phyloP scores from a whole-genome alignment of 768 basidiomycete species.

The Termitomyces sp. region DNA sequence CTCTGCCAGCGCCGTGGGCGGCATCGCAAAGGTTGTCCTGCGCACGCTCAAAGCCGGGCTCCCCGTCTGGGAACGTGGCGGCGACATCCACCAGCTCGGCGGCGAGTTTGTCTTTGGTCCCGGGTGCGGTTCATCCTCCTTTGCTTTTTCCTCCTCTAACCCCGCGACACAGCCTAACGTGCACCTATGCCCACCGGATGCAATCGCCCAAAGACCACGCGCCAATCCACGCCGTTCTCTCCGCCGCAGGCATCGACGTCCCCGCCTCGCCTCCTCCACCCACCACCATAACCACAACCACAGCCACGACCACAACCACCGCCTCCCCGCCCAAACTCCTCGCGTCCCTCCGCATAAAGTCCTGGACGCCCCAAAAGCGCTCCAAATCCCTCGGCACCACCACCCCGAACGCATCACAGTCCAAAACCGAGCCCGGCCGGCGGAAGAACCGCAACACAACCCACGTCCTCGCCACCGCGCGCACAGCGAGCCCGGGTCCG shows the following conservation, averaged over 20 bases:
- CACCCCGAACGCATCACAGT: too few relatives aligned
- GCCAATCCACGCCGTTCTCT: constrained; percentile 63
- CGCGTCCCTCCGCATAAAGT: neutral
- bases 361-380: neutral
- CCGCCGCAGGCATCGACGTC: constrained; percentile 42
- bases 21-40: constrained; percentile 69
- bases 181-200: constrained; percentile 84
- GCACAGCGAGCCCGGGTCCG: neutral
- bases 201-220: constrained; percentile 68
- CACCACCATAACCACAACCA: too few relatives aligned
- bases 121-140: constrained; percentile 27
- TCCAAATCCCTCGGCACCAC: neutral
- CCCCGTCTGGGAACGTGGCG: constrained; percentile 39
- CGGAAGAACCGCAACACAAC: neutral
- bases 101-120: constrained; percentile 73
- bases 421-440: neutral
- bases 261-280: neutral
- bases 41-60: constrained; percentile 40
- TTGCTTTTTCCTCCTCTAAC: neutral
- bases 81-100: constrained; percentile 74
- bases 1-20: constrained; percentile 39
- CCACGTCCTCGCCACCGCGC: neutral
- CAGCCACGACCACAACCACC: neutral
- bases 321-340: neutral
- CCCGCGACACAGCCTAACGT: constrained; percentile 42